Percentiles rank a stretch among this genome's conserved stretches.
Evolutionary conservation across 2,329 filamentous ascomycete genomes (phyloP).

Genomic region (Raffaelea albimanens): DNA sequence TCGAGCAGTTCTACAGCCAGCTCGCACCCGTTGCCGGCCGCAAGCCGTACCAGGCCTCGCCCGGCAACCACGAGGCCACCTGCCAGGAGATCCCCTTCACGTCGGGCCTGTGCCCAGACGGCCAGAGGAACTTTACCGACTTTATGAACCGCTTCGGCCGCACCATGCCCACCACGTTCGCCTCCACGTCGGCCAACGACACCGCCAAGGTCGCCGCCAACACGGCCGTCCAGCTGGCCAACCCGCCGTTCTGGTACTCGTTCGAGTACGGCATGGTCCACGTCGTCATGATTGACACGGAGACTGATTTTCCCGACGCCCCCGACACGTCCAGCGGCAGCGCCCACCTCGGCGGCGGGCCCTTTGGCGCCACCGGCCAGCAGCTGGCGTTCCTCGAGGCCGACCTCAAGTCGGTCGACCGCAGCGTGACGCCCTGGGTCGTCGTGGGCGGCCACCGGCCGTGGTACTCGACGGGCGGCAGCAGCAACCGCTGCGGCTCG

Average conservation of each 20-base stretch:
- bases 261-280: conserved; percentile 52
- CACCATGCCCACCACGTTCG: conserved; percentile 41
- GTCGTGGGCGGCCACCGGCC: conserved; percentile 33
- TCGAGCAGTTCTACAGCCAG: conserved; percentile 71
- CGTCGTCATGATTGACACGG: conserved; percentile 44
- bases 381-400: conserved; percentile 45
- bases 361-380: conserved; percentile 37
- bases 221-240: conserved; percentile 32
- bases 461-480: conserved; percentile 33
- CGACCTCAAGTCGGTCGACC: conserved; percentile 47
- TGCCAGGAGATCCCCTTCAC: conserved; percentile 34
- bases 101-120: conserved; percentile 32
- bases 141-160: conserved; percentile 45
- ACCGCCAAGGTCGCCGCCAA: conserved; percentile 32
- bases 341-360: conserved; percentile 33
- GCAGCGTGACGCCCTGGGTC: conserved; percentile 43
- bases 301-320: conserved; percentile 44
- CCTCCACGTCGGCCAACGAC: conserved; percentile 33
- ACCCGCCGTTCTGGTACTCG: conserved; percentile 50
- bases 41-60: conserved; percentile 47
- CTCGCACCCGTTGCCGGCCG: conserved; percentile 41
- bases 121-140: conserved; percentile 52
- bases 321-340: conserved; percentile 27
- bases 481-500: conserved; percentile 24
- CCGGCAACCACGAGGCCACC: conserved; percentile 50